Evolutionary conservation across 768 basidiomycete species (phyloP).

Genomic region (Leccinum subgranulosum): DNA sequence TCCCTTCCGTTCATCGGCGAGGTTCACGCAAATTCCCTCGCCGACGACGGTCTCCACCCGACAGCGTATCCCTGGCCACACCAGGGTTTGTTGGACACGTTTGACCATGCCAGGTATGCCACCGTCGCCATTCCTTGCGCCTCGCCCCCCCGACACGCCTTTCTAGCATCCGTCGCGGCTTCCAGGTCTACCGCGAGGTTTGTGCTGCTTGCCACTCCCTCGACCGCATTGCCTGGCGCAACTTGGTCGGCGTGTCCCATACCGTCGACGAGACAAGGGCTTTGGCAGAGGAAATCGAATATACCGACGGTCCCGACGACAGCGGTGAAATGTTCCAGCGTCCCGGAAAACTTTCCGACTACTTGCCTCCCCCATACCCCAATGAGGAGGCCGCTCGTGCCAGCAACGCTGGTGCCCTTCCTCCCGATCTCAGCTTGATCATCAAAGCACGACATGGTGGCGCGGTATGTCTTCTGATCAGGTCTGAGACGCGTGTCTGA

Average conservation of each 20-base stretch:
- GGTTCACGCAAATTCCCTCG: constrained; percentile 88
- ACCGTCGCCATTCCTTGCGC: constrained; percentile 9
- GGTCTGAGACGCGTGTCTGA: neutral
- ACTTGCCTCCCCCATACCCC: constrained; percentile 91
- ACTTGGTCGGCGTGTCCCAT: constrained; percentile 97
- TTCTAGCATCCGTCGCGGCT: constrained; percentile 87
- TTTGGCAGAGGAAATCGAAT: constrained; percentile 97
- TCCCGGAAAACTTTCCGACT: constrained; percentile 97
- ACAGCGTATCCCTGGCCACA: constrained; percentile 88
- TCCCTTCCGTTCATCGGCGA: constrained; percentile 85
- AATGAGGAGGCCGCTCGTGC: constrained; percentile 98
- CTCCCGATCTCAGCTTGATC: constrained; percentile 96
- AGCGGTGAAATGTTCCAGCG: constrained; percentile 98
- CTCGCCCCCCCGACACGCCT: constrained; percentile 10
- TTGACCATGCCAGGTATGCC: constrained; percentile 92
- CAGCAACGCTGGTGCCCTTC: constrained; percentile 90
- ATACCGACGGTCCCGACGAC: constrained; percentile 91
- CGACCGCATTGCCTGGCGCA: constrained; percentile 99
- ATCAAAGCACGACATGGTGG: constrained; percentile 97
- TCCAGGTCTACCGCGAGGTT: constrained; percentile 98
- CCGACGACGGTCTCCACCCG: constrained; percentile 94
- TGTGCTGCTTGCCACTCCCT: constrained; percentile 99
- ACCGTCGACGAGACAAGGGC: constrained; percentile 84
- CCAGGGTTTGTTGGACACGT: constrained; percentile 82
- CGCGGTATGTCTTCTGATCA: constrained; percentile 57